phyloP scores from a whole-genome alignment of 352 stramenopile species.

The Pythium graminicola region DNA sequence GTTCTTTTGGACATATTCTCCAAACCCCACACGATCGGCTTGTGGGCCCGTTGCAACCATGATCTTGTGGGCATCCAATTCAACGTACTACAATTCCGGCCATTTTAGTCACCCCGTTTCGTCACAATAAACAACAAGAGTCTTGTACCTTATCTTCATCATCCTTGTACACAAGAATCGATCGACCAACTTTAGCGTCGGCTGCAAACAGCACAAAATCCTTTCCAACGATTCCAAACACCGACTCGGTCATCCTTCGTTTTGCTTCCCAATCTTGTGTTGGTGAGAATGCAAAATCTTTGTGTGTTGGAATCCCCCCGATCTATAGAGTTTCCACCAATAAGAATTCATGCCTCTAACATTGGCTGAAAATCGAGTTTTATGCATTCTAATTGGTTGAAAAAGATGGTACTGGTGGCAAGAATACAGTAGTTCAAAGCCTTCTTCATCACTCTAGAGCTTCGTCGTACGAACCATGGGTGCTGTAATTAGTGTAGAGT shows the following conservation, averaged over 20 bases:
- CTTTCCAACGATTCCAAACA: slow-evolving; percentile 87
- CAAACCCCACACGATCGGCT: slow-evolving; percentile 74
- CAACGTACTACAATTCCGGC: slow-evolving; percentile 39
- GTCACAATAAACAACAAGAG: neutral
- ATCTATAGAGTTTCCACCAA: neutral
- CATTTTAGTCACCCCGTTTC: neutral
- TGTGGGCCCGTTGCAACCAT: slow-evolving; percentile 71
- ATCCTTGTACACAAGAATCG: slow-evolving; percentile 91
- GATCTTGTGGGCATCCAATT: slow-evolving; percentile 78
- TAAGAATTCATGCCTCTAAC: neutral
- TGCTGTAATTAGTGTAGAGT: no score
- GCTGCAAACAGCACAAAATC: slow-evolving; percentile 89
- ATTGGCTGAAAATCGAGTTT: neutral
- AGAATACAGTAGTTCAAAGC: no score
- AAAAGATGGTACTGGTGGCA: neutral
- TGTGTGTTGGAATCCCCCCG: neutral
- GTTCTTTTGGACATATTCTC: slow-evolving; percentile 89
- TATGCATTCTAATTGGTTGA: neutral
- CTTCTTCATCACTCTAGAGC: no score
- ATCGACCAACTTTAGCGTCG: slow-evolving; percentile 86
- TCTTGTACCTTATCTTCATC: slow-evolving; percentile 89
- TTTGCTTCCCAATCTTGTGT: slow-evolving; percentile 12
- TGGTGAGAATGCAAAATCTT: slow-evolving; percentile 2
- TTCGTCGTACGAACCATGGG: no score
- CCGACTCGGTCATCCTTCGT: slow-evolving; percentile 64